Base-by-base conservation (phyloP, 2,329 filamentous ascomycete species). In the Aspergillus hiratsukae region DNA sequence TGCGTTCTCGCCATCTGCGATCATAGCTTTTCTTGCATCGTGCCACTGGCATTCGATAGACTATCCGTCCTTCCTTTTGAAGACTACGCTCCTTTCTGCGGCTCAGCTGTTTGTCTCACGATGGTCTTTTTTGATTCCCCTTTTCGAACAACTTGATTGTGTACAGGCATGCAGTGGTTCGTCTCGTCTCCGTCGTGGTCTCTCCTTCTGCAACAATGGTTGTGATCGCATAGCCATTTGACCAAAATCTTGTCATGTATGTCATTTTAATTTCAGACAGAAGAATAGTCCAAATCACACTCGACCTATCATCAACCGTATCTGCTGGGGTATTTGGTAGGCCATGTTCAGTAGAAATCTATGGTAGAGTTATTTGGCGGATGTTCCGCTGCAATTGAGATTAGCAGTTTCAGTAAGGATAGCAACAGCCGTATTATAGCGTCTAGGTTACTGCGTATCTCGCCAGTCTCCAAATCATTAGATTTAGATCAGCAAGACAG, bases 31-130 rank as follows among this genome's bases (percentile, higher is more conserved):
- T 53, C 21, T 45, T 40, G 43, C 43, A 46, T 46, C 43, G 10
- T 49, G 49, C 40, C 21, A 27, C 54, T 41, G 17, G 23, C 49
- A 50, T 31, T 40, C 9, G 21, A 64, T 65, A 65, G 63, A 64
- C 57, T 48, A 50, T 37, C 43, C 49, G 54, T 59, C 63, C 56
- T 57, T 63, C 58, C 58, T 61, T 62, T 52, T 48, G 50, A 55
- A 62, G 54, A 61, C 48, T 54, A 62, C 57, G 53, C 57, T 60
- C 58, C 60, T 55, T 61, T 45, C 45, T 48, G 51, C 48, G 27
- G 29, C 52, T 51, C 55, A 59, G 60, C 58, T 58, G 58, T 61
- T 59, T 57, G 2, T 45, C 43, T 25, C 43, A 46, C 23, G 43
- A 46, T 61, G 56, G 56, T 61, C 49, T 53, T 23, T 23, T 23